Conservation (phyloP, 257 asterid species). For the Fraxinus cuspidata region DNA sequence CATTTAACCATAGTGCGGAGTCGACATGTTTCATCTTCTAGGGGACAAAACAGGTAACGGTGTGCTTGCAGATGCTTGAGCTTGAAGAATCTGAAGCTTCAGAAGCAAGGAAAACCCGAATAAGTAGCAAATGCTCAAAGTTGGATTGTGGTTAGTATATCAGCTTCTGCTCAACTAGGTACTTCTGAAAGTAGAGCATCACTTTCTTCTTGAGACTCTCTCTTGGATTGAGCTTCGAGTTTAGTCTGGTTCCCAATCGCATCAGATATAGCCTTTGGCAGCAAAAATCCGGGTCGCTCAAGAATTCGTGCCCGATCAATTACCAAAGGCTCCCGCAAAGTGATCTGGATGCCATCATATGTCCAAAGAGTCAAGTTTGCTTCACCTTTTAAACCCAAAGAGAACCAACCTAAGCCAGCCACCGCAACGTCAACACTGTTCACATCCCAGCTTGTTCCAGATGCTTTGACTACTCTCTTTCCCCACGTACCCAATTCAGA, state of each 20-base stretch:
- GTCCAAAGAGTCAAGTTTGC: constrained; percentile 75
- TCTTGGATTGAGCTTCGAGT: constrained; percentile 65
- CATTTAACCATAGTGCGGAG: not conserved
- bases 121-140: not conserved
- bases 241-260: constrained; percentile 63
- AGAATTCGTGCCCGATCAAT: constrained; percentile 79
- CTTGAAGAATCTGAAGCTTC: not conserved
- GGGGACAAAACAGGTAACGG: not conserved
- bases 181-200: constrained; percentile 28
- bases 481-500: not conserved
- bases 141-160: not conserved
- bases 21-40: not conserved
- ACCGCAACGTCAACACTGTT: constrained; percentile 72
- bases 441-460: constrained; percentile 55
- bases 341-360: constrained; percentile 62
- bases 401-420: constrained; percentile 91
- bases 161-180: constrained; percentile 12
- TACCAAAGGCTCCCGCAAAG: constrained; percentile 76
- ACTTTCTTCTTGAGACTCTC: constrained; percentile 33
- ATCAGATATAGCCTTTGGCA: constrained; percentile 89
- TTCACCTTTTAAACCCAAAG: constrained; percentile 86
- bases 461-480: constrained; percentile 19
- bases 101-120: not conserved
- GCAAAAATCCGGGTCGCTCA: constrained; percentile 91
- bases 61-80: not conserved